Conservation (phyloP, 2,329 filamentous ascomycete species). For the Colletotrichum tropicale region DNA sequence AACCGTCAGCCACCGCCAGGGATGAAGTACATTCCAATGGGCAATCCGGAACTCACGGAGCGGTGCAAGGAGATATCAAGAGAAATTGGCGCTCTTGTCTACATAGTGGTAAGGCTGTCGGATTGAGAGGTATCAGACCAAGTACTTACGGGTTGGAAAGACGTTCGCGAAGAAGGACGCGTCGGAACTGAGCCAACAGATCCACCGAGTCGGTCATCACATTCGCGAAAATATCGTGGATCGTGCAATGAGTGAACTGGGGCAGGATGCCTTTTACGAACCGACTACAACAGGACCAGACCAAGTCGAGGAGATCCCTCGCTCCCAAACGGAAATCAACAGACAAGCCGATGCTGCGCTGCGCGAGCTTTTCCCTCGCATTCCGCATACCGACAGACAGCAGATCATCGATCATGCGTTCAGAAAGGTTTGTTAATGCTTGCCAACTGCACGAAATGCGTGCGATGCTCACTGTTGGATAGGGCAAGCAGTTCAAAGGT, state of each 20-base stretch:
- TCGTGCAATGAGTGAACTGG: slow-evolving; percentile 43
- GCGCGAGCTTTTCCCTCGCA: slow-evolving; percentile 67
- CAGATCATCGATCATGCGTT: slow-evolving; percentile 68
- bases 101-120: slow-evolving; percentile 61
- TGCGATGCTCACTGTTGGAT: slow-evolving; percentile 14
- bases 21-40: slow-evolving; percentile 67
- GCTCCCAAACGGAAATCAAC: slow-evolving; percentile 64
- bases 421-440: slow-evolving; percentile 54
- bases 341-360: slow-evolving; percentile 66
- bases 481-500: slow-evolving; percentile 57
- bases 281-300: slow-evolving; percentile 20
- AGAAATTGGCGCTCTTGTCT: slow-evolving; percentile 66
- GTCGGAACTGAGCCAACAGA: slow-evolving; percentile 52
- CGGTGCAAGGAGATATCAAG: slow-evolving; percentile 70
- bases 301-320: slow-evolving; percentile 59
- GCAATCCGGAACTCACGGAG: slow-evolving; percentile 64
- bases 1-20: slow-evolving; percentile 59
- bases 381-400: slow-evolving; percentile 68
- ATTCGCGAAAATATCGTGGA: slow-evolving; percentile 64
- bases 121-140: background rate
- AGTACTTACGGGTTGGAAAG: background rate
- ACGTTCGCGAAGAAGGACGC: slow-evolving; percentile 25
- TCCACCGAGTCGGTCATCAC: slow-evolving; percentile 66
- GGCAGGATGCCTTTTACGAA: slow-evolving; percentile 12
- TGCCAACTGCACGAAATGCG: background rate